phyloP scores from a whole-genome alignment of 495 filamentous ascomycete species.

The Chaetomium tenue region DNA sequence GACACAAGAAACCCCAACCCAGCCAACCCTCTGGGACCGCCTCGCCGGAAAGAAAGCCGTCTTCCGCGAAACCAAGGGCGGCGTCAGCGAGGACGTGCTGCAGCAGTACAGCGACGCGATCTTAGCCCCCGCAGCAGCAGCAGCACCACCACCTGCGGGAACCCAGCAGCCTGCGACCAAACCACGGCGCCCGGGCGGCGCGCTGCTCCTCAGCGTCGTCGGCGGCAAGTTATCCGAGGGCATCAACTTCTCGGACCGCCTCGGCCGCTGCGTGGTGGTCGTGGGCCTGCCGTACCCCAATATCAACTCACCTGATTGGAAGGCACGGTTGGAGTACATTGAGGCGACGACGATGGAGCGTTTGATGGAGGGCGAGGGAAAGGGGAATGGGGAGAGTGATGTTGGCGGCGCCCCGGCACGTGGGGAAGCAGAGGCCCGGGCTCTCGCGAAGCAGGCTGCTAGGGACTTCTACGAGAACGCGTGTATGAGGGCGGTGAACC shows the following conservation, averaged over 20 bases:
- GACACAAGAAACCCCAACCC: conserved; percentile 26
- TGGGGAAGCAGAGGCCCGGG: conserved; percentile 23
- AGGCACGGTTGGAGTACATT: conserved; percentile 83
- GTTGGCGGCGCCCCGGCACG: too few species aligned
- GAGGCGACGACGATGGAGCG: conserved; percentile 55
- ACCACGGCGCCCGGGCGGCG: conserved; percentile 47
- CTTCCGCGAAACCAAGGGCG: conserved; percentile 63
- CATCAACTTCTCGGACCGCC: conserved; percentile 93
- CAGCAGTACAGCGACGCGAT: conserved; percentile 69
- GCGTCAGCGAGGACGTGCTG: conserved; percentile 64
- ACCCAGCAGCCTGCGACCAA: neutral
- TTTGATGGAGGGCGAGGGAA: conserved; percentile 41
- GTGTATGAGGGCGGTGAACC: conserved; percentile 95
- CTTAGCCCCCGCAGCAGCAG: conserved; percentile 33
- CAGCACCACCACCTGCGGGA: conserved; percentile 18
- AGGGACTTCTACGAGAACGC: conserved; percentile 91
- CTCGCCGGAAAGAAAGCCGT: conserved; percentile 62
- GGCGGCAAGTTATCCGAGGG: conserved; percentile 94
- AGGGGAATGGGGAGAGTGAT: too few species aligned
- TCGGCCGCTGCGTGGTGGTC: conserved; percentile 85
- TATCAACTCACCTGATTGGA: conserved; percentile 84
- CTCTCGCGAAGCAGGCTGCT: conserved; percentile 61
- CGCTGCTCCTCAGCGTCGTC: conserved; percentile 86
- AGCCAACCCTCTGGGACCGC: conserved; percentile 51
- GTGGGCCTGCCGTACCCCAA: conserved; percentile 94